Evolutionary conservation across 768 basidiomycete species (phyloP), one percentile per base, ranked within the genome.

Genomic region (Boletus rubropictus): DNA sequence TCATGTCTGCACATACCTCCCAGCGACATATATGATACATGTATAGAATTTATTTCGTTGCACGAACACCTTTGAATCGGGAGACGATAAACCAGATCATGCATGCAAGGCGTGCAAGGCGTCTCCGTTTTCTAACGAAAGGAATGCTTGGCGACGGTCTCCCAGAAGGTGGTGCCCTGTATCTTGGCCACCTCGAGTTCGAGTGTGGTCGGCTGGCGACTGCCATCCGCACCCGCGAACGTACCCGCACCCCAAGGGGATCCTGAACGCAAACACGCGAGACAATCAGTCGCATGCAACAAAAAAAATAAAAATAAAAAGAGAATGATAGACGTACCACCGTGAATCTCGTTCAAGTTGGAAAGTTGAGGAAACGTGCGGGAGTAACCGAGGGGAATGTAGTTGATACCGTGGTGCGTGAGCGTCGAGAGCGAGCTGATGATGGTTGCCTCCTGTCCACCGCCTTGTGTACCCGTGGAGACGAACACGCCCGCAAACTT

Each of bases 401-500:
- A 86, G 62, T 76, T 68, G 46, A 86, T 77, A 7, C 86, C 87
- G 51, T 88, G 86, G 61, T 92, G 88, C 7, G 74, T 65, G 48
- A 90, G 60, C 42, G 84, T 79, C 47, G 77, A 77, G 62, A 87
- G 56, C 46, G 69, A 54, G 50, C 60, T 72, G 44, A 81, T 48
- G 43, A 70, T 69, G 7, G 84, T 85, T 10, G 70, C 49, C 59
- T 84, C 85, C 52, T 91, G 89, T 18, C 90, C 90, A 51, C 90
- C 88, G 49, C 89, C 87, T 9, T 72, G 78, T 14, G 74, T 68
- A 0, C 74, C 84, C 1, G 84, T 82, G 20, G 83, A 83, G 38
- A 88, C 79, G 72, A 91, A 92, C 40, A 80, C 68, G n/a, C 81
- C 75, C 0, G 76, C 89, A 54, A 79, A 82, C 62, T 93, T 94